These are phyloP conservation scores for Plasmodium cynomolgi DNA, from an alignment of 169 alveolate species.

Conservation along the genomic window DNA sequence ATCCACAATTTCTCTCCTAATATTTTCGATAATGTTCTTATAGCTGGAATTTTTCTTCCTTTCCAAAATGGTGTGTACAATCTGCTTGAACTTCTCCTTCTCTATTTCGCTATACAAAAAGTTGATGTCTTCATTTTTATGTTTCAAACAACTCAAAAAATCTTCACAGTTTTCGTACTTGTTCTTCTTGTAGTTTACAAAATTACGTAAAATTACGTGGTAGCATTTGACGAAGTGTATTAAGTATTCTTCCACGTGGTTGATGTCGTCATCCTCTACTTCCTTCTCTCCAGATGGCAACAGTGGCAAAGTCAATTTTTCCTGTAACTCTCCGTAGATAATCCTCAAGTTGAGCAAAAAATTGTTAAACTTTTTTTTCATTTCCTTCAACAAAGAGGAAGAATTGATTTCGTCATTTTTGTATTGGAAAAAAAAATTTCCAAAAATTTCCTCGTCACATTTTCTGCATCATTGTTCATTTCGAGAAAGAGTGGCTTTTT, in stretches of 20 bases:
- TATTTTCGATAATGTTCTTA: conserved; percentile 60
- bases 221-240: conserved; percentile 61
- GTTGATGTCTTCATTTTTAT: conserved; percentile 43
- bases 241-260: conserved; percentile 49
- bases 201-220: conserved; percentile 56
- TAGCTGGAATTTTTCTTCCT: conserved; percentile 71
- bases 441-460: conserved; percentile 49
- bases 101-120: conserved; percentile 55
- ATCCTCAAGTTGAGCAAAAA: conserved; percentile 66
- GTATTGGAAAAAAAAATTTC: conserved; percentile 58
- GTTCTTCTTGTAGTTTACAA: conserved; percentile 56
- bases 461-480: conserved; percentile 75
- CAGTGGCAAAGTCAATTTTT: conserved; percentile 43
- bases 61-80: conserved; percentile 47
- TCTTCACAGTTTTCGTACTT: conserved; percentile 40
- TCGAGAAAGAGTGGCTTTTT: conserved; percentile 21
- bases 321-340: conserved; percentile 53
- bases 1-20: conserved; percentile 37
- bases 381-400: conserved; percentile 50
- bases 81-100: conserved; percentile 42
- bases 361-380: conserved; percentile 72
- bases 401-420: conserved; percentile 65
- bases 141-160: conserved; percentile 24
- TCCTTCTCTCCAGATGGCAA: conserved; percentile 54
- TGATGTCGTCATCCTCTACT: conserved; percentile 47